Conservation (phyloP, 2,329 filamentous ascomycete species). For the Chaetomiaceae sp. region DNA sequence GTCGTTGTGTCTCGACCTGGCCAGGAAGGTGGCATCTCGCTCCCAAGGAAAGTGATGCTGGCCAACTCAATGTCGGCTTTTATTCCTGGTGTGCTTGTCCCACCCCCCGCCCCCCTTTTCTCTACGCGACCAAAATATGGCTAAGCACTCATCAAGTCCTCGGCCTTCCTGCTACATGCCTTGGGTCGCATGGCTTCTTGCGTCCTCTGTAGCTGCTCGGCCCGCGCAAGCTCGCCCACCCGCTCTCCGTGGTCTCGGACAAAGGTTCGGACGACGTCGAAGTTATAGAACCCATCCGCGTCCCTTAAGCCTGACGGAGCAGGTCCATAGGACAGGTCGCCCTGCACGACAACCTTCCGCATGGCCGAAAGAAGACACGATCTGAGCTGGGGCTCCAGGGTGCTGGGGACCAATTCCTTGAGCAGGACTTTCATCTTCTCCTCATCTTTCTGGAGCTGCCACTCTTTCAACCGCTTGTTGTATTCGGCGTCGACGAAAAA, state of each 20-base stretch:
- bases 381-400: slow-evolving; percentile 30
- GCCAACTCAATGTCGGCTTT: too few species aligned
- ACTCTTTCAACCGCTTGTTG: slow-evolving; percentile 37
- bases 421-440: slow-evolving; percentile 35
- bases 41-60: too few species aligned
- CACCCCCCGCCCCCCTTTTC: too few species aligned
- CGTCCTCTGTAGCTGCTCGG: slow-evolving; percentile 14
- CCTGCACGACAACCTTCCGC: slow-evolving; percentile 46
- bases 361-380: slow-evolving; percentile 39
- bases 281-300: slow-evolving; percentile 40
- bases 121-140: too few species aligned
- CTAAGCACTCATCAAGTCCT: neutral
- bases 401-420: slow-evolving; percentile 27
- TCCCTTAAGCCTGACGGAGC: slow-evolving; percentile 28
- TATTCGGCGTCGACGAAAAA: slow-evolving; percentile 47
- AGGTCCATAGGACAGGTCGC: slow-evolving; percentile 37
- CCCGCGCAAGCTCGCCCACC: slow-evolving; percentile 29
- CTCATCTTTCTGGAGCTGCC: slow-evolving; percentile 37
- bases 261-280: slow-evolving; percentile 39
- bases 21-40: too few species aligned
- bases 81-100: too few species aligned
- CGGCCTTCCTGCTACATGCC: neutral
- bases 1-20: too few species aligned
- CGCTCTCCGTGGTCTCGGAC: slow-evolving; percentile 36
- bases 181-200: slow-evolving; percentile 15